Conservation (phyloP, 2,329 filamentous ascomycete genomes). For the Mycosphaerella arachidis region DNA sequence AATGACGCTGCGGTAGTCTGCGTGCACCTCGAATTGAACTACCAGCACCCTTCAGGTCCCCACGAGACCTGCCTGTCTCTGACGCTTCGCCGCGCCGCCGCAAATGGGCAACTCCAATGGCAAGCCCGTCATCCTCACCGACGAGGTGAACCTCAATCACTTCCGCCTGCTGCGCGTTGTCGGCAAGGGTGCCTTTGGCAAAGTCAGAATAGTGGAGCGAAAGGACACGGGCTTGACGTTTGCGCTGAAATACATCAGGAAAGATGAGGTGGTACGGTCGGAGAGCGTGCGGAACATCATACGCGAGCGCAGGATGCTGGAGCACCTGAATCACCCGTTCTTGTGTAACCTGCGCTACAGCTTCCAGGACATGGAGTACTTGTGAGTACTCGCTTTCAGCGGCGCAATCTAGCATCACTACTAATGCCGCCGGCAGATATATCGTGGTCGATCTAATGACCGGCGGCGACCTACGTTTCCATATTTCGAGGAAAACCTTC, state of each 20-base stretch:
- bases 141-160: slow-evolving; percentile 97
- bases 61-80: slow-evolving; percentile 3
- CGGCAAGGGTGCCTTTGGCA: slow-evolving; percentile 95
- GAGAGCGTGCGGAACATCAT: slow-evolving; percentile 99
- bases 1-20: slow-evolving; percentile 9
- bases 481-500: slow-evolving; percentile 96
- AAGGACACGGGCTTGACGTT: slow-evolving; percentile 94
- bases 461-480: slow-evolving; percentile 91
- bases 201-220: slow-evolving; percentile 95
- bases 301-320: slow-evolving; percentile 92
- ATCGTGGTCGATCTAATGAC: slow-evolving; percentile 98
- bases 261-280: slow-evolving; percentile 97
- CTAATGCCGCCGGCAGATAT: slow-evolving; percentile 51
- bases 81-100: slow-evolving; percentile 2
- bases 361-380: slow-evolving; percentile 98
- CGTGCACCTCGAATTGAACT: background rate
- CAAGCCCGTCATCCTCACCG: slow-evolving; percentile 86
- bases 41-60: background rate
- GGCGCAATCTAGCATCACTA: slow-evolving; percentile 19
- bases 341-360: slow-evolving; percentile 98
- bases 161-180: slow-evolving; percentile 93
- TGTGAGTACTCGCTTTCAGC: slow-evolving; percentile 56
- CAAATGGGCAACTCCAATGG: slow-evolving; percentile 91
- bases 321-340: slow-evolving; percentile 96
- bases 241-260: slow-evolving; percentile 95